Base-by-base conservation (phyloP, 208 protist species). In the Trypanosomatidae sp. region DNA sequence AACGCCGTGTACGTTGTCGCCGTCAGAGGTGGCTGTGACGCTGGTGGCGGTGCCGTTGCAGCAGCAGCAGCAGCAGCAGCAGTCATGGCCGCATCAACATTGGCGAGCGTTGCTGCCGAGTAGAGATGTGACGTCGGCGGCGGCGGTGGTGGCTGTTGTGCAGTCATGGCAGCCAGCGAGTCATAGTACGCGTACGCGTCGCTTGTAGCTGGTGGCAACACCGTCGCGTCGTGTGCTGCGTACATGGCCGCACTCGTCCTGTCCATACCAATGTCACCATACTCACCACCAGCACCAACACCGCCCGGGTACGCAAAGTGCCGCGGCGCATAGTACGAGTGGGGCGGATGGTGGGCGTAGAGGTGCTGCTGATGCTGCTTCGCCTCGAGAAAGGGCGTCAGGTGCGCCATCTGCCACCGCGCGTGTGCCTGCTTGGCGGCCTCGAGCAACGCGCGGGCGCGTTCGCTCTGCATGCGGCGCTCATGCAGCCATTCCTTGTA, bases 221-320 rank as follows among this genome's bases (percentile, higher is more conserved):
- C 98, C 98, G 55, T 99, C 86, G 56, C 93, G 89, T 66, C 97
- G 96, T 56, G 53, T 82, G 69, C 92, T 99, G 69, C 97, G 93
- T 53, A 96, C 75, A 52, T 85, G 80, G 56, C 76, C 79, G 41
- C 74, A 89, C 39, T 44, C 48, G 64, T 72, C 69, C 30, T 35
- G n/a, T 35, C 11, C 30, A 11, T n/a, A 35, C n/a, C n/a, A 35
- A 15, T 35, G n/a, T 15, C 30, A 35, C n/a, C 11, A 35, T 35
- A 15, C 11, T 35, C n/a, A 35, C 30, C n/a, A 35, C 30, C n/a
- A 35, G 11, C n/a, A 35, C n/a, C n/a, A 35, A 35, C n/a, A 35
- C 30, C n/a, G n/a, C 30, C 30, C 30, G n/a, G n/a, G 30, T 35
- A n/a, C 30, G n/a, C n/a, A 15, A 35, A 35, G 11, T 11, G n/a